phyloP scores from a whole-genome alignment of 768 basidiomycete species.

The Suillus fuscotomentosus region DNA sequence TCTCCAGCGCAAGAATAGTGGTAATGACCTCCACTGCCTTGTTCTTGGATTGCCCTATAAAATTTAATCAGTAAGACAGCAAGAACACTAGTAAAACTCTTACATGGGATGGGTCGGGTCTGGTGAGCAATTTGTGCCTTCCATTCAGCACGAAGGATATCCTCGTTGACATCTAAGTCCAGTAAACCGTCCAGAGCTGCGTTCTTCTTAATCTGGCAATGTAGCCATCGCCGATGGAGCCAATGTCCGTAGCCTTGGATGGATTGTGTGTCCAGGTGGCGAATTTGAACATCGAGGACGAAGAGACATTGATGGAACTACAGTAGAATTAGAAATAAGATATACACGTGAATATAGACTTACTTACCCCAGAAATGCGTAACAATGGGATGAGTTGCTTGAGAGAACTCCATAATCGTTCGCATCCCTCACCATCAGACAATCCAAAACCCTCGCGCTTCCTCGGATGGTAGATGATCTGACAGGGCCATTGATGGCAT shows the following conservation, averaged over 20 bases:
- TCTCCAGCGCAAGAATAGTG: too few relatives aligned
- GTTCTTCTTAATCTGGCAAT: neutral
- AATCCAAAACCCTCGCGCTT: slow-evolving; percentile 29
- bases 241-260: slow-evolving; percentile 6
- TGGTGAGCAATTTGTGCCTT: slow-evolving; percentile 4
- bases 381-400: slow-evolving; percentile 18
- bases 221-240: neutral
- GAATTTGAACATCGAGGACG: slow-evolving; percentile 9
- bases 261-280: neutral
- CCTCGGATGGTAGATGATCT: slow-evolving; percentile 34
- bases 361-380: slow-evolving; percentile 18
- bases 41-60: too few relatives aligned
- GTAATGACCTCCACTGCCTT: too few relatives aligned
- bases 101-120: neutral
- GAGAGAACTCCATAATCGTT: slow-evolving; percentile 33
- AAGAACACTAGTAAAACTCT: too few relatives aligned
- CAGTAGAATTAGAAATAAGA: neutral
- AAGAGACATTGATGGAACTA: slow-evolving; percentile 11
- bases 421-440: slow-evolving; percentile 36
- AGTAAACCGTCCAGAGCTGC: neutral
- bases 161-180: neutral
- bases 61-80: too few relatives aligned
- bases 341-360: neutral
- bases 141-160: neutral
- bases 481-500: slow-evolving; percentile 34